These are phyloP conservation scores for Verticillium tricorpus DNA, from an alignment of 2,329 filamentous ascomycete species.

Conservation along the genomic window DNA sequence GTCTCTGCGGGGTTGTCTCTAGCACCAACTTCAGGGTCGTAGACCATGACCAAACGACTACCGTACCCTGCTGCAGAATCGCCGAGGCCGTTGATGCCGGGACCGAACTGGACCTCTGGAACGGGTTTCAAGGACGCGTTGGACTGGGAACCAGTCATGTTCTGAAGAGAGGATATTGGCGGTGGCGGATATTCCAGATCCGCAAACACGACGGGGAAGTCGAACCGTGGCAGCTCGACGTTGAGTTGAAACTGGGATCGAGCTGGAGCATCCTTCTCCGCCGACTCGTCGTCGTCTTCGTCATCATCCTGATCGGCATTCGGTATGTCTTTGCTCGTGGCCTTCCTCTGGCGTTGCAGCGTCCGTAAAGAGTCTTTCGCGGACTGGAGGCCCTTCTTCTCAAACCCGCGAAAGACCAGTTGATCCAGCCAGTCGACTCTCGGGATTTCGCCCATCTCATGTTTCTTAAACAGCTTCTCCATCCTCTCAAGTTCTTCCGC, in stretches of 20 bases:
- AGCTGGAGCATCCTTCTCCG: conserved; percentile 35
- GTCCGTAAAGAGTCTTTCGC: conserved; percentile 60
- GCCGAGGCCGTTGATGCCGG: conserved; percentile 72
- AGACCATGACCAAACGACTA: conserved; percentile 73
- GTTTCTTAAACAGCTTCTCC: conserved; percentile 89
- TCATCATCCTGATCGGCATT: conserved; percentile 11
- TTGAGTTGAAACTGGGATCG: conserved; percentile 72
- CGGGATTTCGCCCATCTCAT: conserved; percentile 95
- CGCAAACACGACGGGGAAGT: conserved; percentile 91
- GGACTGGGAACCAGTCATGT: conserved; percentile 58
- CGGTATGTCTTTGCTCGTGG: conserved; percentile 24
- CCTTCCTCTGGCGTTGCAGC: conserved; percentile 38
- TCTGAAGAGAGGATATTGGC: conserved; percentile 70
- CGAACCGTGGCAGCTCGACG: conserved; percentile 88
- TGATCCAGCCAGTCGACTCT: conserved; percentile 94
- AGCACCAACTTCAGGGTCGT: conserved; percentile 88
- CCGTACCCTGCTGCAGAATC: conserved; percentile 43
- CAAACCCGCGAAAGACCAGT: conserved; percentile 84
- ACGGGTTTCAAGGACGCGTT: conserved; percentile 72
- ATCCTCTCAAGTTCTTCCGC: conserved; percentile 83
- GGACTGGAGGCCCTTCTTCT: conserved; percentile 66
- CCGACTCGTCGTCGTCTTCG: conserved; percentile 21
- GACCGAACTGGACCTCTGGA: conserved; percentile 84
- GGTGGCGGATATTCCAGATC: conserved; percentile 89
- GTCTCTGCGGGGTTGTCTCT: conserved; percentile 90